phyloP scores from a whole-genome alignment of 1,284 basidiomycete genomes.

The Austroboletus novae-zelandiae region DNA sequence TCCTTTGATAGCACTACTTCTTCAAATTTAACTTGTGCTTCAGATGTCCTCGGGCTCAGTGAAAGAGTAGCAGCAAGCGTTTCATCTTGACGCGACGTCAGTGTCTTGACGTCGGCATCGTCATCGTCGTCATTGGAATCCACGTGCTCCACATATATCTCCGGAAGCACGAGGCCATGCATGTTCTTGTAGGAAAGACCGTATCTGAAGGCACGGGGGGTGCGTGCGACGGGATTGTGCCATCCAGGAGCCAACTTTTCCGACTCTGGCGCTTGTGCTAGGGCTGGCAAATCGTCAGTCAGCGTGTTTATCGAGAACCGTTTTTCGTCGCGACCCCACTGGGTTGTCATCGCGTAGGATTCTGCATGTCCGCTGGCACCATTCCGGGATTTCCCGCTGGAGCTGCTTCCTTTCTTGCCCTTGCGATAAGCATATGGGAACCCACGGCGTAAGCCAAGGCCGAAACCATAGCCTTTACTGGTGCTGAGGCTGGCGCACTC shows the following conservation, averaged over 20 bases:
- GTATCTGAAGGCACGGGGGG: conserved; percentile 13
- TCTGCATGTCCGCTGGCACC: conserved; percentile 10
- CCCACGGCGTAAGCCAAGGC: conserved; percentile 30
- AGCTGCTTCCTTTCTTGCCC: conserved; percentile 17
- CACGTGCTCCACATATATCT: conserved; percentile 13
- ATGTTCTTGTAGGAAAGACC: conserved; percentile 9
- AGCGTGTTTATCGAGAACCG: conserved; percentile 25
- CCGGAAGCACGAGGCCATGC: conserved; percentile 22
- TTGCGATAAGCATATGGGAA: conserved; percentile 28
- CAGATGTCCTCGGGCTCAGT: conserved; percentile 30
- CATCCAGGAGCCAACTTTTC: conserved; percentile 34
- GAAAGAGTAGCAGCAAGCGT: conserved; percentile 32
- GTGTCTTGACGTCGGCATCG: conserved; percentile 28
- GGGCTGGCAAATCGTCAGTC: conserved; percentile 14
- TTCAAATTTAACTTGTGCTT: conserved; percentile 13
- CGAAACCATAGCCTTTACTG: conserved; percentile 32
- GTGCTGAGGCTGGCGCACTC: conserved; percentile 29
- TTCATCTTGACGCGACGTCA: conserved; percentile 33
- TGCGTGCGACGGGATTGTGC: conserved; percentile 23
- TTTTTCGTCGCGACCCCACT: conserved; percentile 27
- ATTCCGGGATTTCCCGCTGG: conserved; percentile 18
- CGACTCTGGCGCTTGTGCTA: conserved; percentile 25
- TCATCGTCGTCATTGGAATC: conserved; percentile 28
- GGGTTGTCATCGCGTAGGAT: conserved; percentile 24
- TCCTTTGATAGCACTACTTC: background rate